Conservation (phyloP, 2,329 filamentous ascomycete species). For the Apiospora kogelbergensis region DNA sequence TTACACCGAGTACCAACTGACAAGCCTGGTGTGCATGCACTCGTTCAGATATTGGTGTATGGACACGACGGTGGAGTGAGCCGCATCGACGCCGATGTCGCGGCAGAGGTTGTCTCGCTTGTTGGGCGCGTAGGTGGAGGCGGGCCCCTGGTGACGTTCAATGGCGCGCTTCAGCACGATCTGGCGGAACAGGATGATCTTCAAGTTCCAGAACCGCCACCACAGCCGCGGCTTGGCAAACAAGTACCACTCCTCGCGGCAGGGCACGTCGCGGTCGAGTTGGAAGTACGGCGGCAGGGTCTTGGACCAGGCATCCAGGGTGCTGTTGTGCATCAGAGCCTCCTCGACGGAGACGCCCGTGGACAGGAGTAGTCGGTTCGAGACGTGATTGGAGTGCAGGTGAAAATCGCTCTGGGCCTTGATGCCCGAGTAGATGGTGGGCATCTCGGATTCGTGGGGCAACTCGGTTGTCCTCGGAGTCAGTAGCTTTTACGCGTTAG, state of each 20-base stretch:
- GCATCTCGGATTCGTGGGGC: constrained; percentile 22
- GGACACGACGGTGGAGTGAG: constrained; percentile 26
- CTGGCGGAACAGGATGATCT: constrained; percentile 31
- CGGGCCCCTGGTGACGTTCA: constrained; percentile 16
- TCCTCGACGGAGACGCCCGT: constrained; percentile 25
- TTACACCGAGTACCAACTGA: constrained; percentile 34
- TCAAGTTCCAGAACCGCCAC: constrained; percentile 35
- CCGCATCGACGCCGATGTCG: constrained; percentile 25
- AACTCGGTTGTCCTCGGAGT: constrained; percentile 23
- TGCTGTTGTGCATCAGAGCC: constrained; percentile 24
- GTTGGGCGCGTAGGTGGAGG: constrained; percentile 9
- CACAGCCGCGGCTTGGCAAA: constrained; percentile 29
- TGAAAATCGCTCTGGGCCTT: constrained; percentile 31
- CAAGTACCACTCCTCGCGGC: constrained; percentile 21
- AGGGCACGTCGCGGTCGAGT: constrained; percentile 16
- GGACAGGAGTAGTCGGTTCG: constrained; percentile 28
- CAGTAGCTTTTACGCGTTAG: constrained; percentile 19
- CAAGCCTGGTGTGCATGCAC: constrained; percentile 22
- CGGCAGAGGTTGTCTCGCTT: constrained; percentile 24
- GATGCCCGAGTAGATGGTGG: constrained; percentile 30
- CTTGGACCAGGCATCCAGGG: constrained; percentile 27
- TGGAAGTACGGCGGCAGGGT: constrained; percentile 28
- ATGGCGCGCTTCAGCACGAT: constrained; percentile 27
- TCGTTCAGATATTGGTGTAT: constrained; percentile 24
- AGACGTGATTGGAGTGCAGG: constrained; percentile 32